These are phyloP conservation scores for Saksenaea vasiformis DNA, from an alignment of 371 early-diverging fungal species.

Conservation along the genomic window DNA sequence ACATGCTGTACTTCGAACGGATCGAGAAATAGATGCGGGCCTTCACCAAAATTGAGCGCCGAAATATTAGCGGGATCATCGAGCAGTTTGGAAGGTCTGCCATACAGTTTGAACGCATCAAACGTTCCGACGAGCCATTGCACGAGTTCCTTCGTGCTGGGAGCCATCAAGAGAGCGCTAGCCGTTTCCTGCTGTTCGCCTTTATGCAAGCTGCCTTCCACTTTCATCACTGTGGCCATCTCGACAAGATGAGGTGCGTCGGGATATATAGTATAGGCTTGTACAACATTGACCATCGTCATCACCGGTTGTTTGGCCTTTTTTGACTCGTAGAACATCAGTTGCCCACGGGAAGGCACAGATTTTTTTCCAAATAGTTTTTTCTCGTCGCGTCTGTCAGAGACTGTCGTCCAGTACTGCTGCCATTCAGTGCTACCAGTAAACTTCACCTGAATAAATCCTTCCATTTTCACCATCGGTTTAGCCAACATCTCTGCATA, in stretches of 20 bases:
- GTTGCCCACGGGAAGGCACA: conserved; percentile 50
- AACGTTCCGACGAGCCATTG: conserved; percentile 48
- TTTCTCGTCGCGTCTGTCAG: conserved; percentile 56
- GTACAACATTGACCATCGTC: conserved; percentile 59
- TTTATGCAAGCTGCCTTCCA: conserved; percentile 39
- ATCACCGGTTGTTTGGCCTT: conserved; percentile 62
- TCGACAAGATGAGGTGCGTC: conserved; percentile 48
- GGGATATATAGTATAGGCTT: conserved; percentile 78
- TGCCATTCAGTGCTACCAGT: conserved; percentile 69
- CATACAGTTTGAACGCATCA: conserved; percentile 56
- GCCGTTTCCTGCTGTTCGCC: conserved; percentile 24
- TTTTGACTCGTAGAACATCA: conserved; percentile 61
- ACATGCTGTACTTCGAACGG: conserved; percentile 25
- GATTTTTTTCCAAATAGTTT: conserved; percentile 58
- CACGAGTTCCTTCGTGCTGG: conserved; percentile 41
- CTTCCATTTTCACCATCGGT: conserved; percentile 35
- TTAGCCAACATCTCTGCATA: conserved; percentile 6
- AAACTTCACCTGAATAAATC: conserved; percentile 63
- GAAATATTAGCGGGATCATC: conserved; percentile 28
- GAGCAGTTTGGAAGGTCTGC: conserved; percentile 41
- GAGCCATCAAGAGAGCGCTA: conserved; percentile 44
- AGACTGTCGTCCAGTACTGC: conserved; percentile 61
- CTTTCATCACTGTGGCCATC: conserved; percentile 42
- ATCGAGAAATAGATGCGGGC: conserved; percentile 39
- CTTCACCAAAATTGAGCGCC: conserved; percentile 44